Conservation (phyloP, 2,329 filamentous ascomycete genomes). For the Cercospora nicotianae region DNA sequence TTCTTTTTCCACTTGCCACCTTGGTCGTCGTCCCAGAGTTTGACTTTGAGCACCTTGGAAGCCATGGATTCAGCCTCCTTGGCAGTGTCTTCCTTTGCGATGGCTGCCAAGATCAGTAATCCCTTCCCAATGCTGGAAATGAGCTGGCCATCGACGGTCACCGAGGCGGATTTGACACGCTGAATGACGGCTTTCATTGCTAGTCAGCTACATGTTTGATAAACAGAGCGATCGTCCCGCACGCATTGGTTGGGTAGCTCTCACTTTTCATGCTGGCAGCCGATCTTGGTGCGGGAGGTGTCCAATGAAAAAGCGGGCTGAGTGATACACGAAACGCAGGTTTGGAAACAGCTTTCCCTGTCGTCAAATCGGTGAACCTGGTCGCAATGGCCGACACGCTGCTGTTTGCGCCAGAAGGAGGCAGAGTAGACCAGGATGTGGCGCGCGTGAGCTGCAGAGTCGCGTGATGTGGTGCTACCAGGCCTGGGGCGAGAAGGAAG, state of each 20-base stretch:
- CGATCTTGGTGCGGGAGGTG: conserved; percentile 9
- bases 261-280: conserved; percentile 45
- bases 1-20: conserved; percentile 86
- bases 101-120: conserved; percentile 84
- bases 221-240: conserved; percentile 10
- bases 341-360: background rate
- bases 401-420: background rate
- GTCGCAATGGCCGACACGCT: background rate
- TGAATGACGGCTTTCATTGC: conserved; percentile 74
- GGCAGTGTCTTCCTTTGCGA: conserved; percentile 84
- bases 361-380: background rate
- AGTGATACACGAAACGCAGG: conserved; percentile 8
- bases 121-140: conserved; percentile 90
- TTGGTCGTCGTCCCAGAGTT: conserved; percentile 82
- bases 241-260: conserved; percentile 17
- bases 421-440: background rate
- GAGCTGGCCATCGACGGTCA: conserved; percentile 87
- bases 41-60: conserved; percentile 82
- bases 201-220: conserved; percentile 27
- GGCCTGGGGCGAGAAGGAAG: background rate
- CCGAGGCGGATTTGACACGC: conserved; percentile 89
- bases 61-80: conserved; percentile 85
- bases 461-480: conserved; percentile 12
- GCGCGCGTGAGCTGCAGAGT: conserved; percentile 3
- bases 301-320: conserved; percentile 10